Evolutionary conservation across 2,329 filamentous ascomycete species (phyloP).

Genomic region (Alternaria sp.): DNA sequence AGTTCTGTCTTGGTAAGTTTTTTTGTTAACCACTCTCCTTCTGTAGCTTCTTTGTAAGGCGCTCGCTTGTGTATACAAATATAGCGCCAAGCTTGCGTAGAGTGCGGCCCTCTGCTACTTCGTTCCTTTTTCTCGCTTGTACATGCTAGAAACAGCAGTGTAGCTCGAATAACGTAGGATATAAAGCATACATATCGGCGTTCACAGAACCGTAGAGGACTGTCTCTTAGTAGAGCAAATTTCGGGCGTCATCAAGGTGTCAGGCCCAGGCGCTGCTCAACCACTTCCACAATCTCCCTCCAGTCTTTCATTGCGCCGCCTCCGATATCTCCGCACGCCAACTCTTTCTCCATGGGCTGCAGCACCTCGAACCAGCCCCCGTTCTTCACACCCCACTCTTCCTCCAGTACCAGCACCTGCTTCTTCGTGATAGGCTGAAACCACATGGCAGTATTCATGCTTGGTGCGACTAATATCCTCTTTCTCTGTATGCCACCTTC

Average conservation of each 20-base stretch:
- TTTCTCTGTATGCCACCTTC: slow-evolving; percentile 51
- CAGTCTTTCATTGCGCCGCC: slow-evolving; percentile 85
- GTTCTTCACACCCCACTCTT: slow-evolving; percentile 72
- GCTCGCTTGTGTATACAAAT: too few relatives aligned
- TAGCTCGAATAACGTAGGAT: background rate
- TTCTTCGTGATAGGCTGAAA: slow-evolving; percentile 79
- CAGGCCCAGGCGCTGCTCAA: slow-evolving; percentile 58
- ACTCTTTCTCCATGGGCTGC: slow-evolving; percentile 74
- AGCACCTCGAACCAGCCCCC: slow-evolving; percentile 72
- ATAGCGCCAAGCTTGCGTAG: background rate
- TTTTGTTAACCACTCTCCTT: background rate
- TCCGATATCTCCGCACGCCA: slow-evolving; percentile 87
- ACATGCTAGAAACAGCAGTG: background rate
- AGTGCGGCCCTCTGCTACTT: background rate
- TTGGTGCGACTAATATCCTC: slow-evolving; percentile 76
- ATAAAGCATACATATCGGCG: background rate
- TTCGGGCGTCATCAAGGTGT: background rate
- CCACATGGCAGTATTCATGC: slow-evolving; percentile 95
- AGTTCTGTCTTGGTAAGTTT: slow-evolving; percentile 9
- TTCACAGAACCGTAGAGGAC: background rate
- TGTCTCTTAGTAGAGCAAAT: background rate
- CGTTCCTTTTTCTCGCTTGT: background rate
- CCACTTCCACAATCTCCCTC: slow-evolving; percentile 73
- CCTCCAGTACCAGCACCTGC: slow-evolving; percentile 73
- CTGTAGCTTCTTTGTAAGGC: background rate